A percentile compares a stretch with the other conserved stretches of the same genome.
Evolutionary conservation across 768 basidiomycete genomes (phyloP).

Genomic region (Rubroboletus satanas): DNA sequence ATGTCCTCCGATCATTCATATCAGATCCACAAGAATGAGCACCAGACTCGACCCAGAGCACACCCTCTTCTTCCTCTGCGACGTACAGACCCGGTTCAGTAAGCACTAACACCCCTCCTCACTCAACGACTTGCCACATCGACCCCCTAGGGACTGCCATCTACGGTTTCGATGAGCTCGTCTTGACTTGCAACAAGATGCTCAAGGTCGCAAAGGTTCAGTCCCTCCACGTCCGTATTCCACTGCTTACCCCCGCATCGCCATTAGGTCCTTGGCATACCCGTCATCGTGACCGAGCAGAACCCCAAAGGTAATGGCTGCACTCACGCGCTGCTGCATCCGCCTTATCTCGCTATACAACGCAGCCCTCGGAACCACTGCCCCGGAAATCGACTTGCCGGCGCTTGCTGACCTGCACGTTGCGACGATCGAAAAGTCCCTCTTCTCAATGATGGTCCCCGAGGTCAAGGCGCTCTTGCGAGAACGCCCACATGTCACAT

Average conservation of each 20-base stretch:
- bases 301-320: slow-evolving; percentile 61
- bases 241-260: background rate
- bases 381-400: slow-evolving; percentile 53
- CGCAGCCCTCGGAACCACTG: slow-evolving; percentile 65
- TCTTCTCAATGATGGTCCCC: slow-evolving; percentile 82
- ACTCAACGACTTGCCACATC: background rate
- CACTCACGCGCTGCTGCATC: background rate
- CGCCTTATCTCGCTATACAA: slow-evolving; percentile 5
- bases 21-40: background rate
- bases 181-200: slow-evolving; percentile 70
- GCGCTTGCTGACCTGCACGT: slow-evolving; percentile 55
- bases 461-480: slow-evolving; percentile 54
- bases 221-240: background rate
- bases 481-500: slow-evolving; percentile 45
- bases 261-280: slow-evolving; percentile 55
- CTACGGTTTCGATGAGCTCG: slow-evolving; percentile 67
- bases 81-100: slow-evolving; percentile 79
- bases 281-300: slow-evolving; percentile 82
- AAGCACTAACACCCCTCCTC: slow-evolving; percentile 15
- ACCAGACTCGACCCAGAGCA: slow-evolving; percentile 31
- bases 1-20: background rate
- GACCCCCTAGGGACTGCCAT: slow-evolving; percentile 48
- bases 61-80: slow-evolving; percentile 75
- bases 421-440: slow-evolving; percentile 68
- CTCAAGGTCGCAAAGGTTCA: slow-evolving; percentile 67